A percentile compares a stretch with the other conserved stretches of the same genome.
Conservation (phyloP, 805 yeast species). For the Candida awuae region DNA sequence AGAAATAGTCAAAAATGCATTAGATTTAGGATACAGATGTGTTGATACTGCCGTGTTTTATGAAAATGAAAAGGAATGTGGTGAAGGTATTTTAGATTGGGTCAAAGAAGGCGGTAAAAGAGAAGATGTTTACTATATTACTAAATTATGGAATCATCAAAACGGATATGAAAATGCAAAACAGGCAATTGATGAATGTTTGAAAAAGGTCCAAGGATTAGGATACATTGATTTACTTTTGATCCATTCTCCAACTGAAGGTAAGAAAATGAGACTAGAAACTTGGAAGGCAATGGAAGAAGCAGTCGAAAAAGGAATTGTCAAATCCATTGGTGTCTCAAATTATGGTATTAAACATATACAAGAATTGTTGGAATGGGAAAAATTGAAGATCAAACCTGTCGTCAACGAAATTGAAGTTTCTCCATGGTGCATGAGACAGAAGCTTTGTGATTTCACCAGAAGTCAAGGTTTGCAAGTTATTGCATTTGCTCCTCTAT, state of each 20-base stretch:
- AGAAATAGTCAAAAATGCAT: conserved; percentile 35
- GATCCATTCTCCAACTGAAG: conserved; percentile 56
- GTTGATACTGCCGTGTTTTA: conserved; percentile 43
- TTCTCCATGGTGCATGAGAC: conserved; percentile 74
- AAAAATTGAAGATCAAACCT: conserved; percentile 46
- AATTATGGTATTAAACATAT: conserved; percentile 58
- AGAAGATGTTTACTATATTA: conserved; percentile 52
- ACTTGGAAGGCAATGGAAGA: conserved; percentile 74
- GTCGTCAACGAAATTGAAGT: conserved; percentile 78
- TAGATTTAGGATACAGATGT: conserved; percentile 37
- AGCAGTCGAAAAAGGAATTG: conserved; percentile 48
- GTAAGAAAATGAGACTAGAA: conserved; percentile 41
- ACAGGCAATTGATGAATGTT: conserved; percentile 48
- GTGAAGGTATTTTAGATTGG: conserved; percentile 39
- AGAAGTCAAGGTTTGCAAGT: conserved; percentile 45
- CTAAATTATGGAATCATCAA: conserved; percentile 66
- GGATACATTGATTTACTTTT: conserved; percentile 67
- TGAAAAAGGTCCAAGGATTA: conserved; percentile 42
- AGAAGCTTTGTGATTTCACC: conserved; percentile 55
- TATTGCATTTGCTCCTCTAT: conserved; percentile 76
- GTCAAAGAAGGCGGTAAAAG: conserved; percentile 34
- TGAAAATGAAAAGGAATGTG: conserved; percentile 42
- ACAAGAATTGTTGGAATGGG: conserved; percentile 53
- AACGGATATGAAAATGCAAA: conserved; percentile 53
- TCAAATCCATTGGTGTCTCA: conserved; percentile 70